Percentiles rank a stretch among this genome's conserved stretches.
Evolutionary conservation across 192 early-diverging fungal genomes (phyloP).

Genomic region (Mortierella alpina): DNA sequence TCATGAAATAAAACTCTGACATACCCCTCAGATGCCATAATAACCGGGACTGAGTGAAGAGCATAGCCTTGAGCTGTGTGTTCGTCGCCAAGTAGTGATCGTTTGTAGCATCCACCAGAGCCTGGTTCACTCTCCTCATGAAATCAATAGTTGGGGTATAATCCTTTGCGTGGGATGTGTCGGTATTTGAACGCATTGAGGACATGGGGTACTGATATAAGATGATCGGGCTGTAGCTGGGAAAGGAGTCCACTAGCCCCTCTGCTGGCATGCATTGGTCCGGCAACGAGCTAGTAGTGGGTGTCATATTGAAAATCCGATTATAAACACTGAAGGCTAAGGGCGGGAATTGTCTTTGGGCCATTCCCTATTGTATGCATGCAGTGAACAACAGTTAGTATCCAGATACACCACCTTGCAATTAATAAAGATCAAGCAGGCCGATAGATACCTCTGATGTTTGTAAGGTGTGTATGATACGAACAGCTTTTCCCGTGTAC

Average conservation of each 20-base stretch:
- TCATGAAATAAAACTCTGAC: slow-evolving; percentile 50
- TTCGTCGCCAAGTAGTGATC: slow-evolving; percentile 26
- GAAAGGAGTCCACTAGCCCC: neutral
- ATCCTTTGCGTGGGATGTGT: neutral
- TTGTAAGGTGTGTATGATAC: slow-evolving; percentile 15
- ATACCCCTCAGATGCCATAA: slow-evolving; percentile 44
- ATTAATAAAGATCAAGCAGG: too few relatives aligned
- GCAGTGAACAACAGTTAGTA: too few relatives aligned
- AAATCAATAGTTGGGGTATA: slow-evolving; percentile 8
- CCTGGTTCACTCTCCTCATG: slow-evolving; percentile 19
- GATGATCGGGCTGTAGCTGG: slow-evolving; percentile 1
- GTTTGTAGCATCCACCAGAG: slow-evolving; percentile 18
- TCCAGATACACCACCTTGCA: too few relatives aligned
- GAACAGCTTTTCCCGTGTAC: slow-evolving; percentile 46
- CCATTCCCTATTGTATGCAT: too few relatives aligned
- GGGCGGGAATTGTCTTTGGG: too few relatives aligned
- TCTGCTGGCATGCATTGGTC: neutral
- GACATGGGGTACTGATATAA: slow-evolving; percentile 22
- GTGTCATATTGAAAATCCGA: too few relatives aligned
- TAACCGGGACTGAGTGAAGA: slow-evolving; percentile 17
- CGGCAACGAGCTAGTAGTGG: too few relatives aligned
- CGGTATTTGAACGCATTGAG: neutral
- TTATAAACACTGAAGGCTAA: too few relatives aligned
- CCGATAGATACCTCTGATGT: slow-evolving; percentile 10
- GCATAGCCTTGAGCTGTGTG: slow-evolving; percentile 24